Percentiles rank a stretch among this genome's conserved stretches.
Evolutionary conservation across 2,329 filamentous ascomycete species (phyloP).

Genomic region (Intubia oerlemansii): DNA sequence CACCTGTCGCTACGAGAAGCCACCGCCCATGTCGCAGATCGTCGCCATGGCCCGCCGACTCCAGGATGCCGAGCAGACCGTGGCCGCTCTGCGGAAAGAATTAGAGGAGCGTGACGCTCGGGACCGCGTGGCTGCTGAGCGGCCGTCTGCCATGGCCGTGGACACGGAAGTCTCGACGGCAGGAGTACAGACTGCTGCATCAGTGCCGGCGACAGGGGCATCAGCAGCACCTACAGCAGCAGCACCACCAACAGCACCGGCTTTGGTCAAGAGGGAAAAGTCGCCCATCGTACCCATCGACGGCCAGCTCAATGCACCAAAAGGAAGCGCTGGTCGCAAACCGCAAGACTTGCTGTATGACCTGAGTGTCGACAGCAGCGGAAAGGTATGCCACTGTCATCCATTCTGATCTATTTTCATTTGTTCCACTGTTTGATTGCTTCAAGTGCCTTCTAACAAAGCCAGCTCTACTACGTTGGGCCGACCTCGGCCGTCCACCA

Average conservation of each 20-base stretch:
- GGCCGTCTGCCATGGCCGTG: too few relatives aligned
- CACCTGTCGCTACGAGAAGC: slow-evolving; percentile 13
- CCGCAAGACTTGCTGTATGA: slow-evolving; percentile 8
- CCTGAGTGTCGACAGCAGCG: slow-evolving; percentile 10
- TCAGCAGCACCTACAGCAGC: background rate
- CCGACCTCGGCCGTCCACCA: slow-evolving; percentile 12
- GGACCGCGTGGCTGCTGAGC: too few relatives aligned
- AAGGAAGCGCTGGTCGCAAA: slow-evolving; percentile 1
- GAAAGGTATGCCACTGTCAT: slow-evolving; percentile 5
- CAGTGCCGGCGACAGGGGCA: too few relatives aligned
- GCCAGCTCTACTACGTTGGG: slow-evolving; percentile 10
- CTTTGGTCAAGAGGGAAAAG: background rate
- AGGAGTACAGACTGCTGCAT: too few relatives aligned
- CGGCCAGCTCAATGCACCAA: too few relatives aligned
- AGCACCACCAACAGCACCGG: background rate
- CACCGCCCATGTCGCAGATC: slow-evolving; percentile 13
- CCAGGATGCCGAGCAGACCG: slow-evolving; percentile 9
- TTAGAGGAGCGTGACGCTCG: slow-evolving; percentile 4
- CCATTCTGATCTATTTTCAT: background rate
- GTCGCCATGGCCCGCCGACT: slow-evolving; percentile 12
- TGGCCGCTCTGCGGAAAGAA: slow-evolving; percentile 7
- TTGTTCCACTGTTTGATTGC: too few relatives aligned
- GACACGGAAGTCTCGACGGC: too few relatives aligned
- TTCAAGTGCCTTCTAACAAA: background rate
- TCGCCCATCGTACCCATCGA: too few relatives aligned